Conservation (phyloP, 73 alveolate species). For the Paramecium sexaurelia region DNA sequence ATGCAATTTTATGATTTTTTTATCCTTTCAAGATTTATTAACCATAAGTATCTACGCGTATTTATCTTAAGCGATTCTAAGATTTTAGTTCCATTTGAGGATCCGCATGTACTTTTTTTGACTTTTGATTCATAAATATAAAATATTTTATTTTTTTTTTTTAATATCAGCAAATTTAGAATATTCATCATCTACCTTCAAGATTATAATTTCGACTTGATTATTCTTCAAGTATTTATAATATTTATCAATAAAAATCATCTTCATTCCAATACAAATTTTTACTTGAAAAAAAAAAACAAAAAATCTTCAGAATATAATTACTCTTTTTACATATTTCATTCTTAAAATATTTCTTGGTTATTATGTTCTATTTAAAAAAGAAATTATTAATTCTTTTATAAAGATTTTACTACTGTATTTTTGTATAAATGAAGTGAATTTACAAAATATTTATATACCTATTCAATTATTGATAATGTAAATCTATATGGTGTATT, state of each 20-base stretch:
- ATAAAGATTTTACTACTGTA: no score
- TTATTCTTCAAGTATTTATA: no score
- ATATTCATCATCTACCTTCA: background rate
- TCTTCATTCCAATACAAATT: background rate
- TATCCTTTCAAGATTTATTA: background rate
- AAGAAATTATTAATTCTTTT: no score
- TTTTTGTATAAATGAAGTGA: no score
- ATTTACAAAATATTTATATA: no score
- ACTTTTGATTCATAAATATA: background rate
- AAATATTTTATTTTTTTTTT: background rate
- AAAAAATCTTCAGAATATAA: background rate
- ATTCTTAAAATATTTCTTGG: no score
- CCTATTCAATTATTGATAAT: no score
- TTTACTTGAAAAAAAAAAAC: background rate
- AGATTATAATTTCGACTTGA: no score
- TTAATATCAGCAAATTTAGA: background rate
- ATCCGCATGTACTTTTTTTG: background rate
- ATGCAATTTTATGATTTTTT: slow-evolving; percentile 5
- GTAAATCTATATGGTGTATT: no score
- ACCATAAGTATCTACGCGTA: slow-evolving; percentile 4
- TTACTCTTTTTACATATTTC: no score
- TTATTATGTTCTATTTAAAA: no score
- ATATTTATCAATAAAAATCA: background rate
- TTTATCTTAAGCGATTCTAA: background rate
- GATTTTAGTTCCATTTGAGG: background rate